Percentiles rank a stretch among this genome's conserved stretches.
Evolutionary conservation across 257 asterid species (phyloP).

Genomic region (Solanum chiquidenum): DNA sequence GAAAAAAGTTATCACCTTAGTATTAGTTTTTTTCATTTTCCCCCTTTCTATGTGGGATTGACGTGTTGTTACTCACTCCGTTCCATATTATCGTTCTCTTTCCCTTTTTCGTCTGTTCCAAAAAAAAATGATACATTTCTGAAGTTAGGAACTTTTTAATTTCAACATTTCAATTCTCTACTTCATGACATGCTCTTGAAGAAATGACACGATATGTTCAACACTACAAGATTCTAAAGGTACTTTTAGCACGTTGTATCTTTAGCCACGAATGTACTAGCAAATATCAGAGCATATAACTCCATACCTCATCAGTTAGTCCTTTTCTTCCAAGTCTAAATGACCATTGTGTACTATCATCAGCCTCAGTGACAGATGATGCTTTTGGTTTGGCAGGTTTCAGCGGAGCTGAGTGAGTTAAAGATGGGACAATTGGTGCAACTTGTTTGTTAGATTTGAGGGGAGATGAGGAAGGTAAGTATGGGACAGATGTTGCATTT

Average conservation of each 20-base stretch:
- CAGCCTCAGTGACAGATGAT: conserved; percentile 7
- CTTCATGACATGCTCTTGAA: background rate
- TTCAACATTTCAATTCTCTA: background rate
- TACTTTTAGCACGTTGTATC: background rate
- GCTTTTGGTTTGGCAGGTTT: conserved; percentile 15
- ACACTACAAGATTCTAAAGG: background rate
- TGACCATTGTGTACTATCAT: conserved; percentile 30
- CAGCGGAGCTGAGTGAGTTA: background rate
- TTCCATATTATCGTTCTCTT: background rate
- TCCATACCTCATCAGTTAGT: conserved; percentile 37
- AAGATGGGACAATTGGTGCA: background rate
- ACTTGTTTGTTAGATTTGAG: background rate
- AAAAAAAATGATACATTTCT: background rate
- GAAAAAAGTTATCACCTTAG: background rate
- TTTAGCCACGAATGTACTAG: background rate
- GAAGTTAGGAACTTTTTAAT: background rate
- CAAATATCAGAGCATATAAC: background rate
- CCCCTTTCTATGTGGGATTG: background rate
- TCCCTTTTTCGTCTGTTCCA: background rate
- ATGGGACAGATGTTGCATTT: conserved; percentile 1
- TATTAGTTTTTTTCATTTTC: background rate
- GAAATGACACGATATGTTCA: background rate
- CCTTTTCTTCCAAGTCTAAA: conserved; percentile 34
- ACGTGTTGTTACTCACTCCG: background rate
- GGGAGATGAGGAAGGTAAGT: conserved; percentile 6